Percentiles rank a stretch among this genome's conserved stretches.
Conservation (phyloP, 2,329 filamentous ascomycete species). For the Talaromyces albobiverticillius region DNA sequence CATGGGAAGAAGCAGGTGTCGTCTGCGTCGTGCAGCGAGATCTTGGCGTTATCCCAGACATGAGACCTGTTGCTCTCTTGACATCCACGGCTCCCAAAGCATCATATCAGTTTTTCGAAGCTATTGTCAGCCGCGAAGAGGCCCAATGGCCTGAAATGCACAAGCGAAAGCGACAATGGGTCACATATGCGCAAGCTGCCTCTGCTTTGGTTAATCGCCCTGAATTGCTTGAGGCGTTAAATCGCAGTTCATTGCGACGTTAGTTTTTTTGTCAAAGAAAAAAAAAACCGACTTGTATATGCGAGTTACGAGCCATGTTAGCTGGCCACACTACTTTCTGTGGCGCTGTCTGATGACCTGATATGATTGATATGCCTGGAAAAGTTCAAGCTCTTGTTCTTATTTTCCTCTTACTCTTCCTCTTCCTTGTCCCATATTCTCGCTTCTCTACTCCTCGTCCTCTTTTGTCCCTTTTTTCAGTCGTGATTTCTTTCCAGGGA, state of each 20-base stretch:
- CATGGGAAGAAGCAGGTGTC: slow-evolving; percentile 97
- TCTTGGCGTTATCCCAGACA: slow-evolving; percentile 82
- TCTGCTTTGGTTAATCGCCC: slow-evolving; percentile 73
- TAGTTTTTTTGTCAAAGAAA: no score
- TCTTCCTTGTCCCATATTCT: not conserved
- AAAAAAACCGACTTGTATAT: slow-evolving; percentile 3
- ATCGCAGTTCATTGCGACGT: slow-evolving; percentile 69
- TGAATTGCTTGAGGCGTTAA: slow-evolving; percentile 83
- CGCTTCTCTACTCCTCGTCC: not conserved
- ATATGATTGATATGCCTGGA: slow-evolving; percentile 17
- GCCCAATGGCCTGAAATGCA: slow-evolving; percentile 89
- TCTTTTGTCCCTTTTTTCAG: not conserved
- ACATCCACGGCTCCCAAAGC: slow-evolving; percentile 65
- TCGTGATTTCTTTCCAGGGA: not conserved
- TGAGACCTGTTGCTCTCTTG: slow-evolving; percentile 56
- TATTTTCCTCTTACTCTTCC: slow-evolving; percentile 3
- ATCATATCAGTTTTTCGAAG: slow-evolving; percentile 65
- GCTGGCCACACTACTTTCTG: slow-evolving; percentile 15
- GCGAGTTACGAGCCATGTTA: slow-evolving; percentile 1
- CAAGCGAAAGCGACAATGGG: slow-evolving; percentile 88
- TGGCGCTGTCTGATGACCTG: slow-evolving; percentile 15
- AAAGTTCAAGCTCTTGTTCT: slow-evolving; percentile 12
- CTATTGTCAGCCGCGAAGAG: slow-evolving; percentile 81
- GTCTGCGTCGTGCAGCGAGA: slow-evolving; percentile 79
- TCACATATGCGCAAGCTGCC: slow-evolving; percentile 77